Conservation (phyloP, 2,329 filamentous ascomycete genomes). For the Penicillium griseofulvum region DNA sequence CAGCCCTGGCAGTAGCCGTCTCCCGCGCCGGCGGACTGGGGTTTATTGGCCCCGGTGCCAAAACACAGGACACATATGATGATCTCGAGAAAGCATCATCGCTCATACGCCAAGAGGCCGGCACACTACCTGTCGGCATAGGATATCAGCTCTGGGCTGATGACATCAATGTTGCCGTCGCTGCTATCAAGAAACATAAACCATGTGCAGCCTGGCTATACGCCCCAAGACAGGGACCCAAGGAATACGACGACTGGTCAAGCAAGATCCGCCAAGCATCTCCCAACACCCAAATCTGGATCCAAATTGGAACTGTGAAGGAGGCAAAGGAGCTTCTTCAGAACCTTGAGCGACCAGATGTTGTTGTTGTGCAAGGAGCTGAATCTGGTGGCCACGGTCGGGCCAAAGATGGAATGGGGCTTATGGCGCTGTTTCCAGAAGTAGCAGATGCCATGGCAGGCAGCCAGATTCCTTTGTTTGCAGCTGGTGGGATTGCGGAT, state of each 20-base stretch:
- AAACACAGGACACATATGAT: constrained; percentile 29
- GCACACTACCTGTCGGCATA: constrained; percentile 39
- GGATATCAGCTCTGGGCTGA: constrained; percentile 45
- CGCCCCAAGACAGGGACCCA: constrained; percentile 32
- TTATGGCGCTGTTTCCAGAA: constrained; percentile 54
- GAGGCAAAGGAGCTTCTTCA: constrained; percentile 48
- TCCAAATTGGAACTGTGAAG: constrained; percentile 54
- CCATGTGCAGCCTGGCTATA: constrained; percentile 47
- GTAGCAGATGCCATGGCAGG: constrained; percentile 44
- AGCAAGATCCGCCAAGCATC: constrained; percentile 42
- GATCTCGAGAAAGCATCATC: constrained; percentile 35
- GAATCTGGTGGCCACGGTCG: constrained; percentile 58
- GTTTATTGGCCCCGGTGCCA: constrained; percentile 58
- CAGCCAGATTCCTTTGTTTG: constrained; percentile 47
- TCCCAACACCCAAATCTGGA: constrained; percentile 52
- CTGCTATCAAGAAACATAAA: constrained; percentile 33
- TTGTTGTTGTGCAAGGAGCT: constrained; percentile 54
- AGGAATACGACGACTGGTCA: constrained; percentile 49
- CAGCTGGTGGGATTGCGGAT: constrained; percentile 55
- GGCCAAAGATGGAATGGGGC: constrained; percentile 45
- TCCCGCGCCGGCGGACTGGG: constrained; percentile 56
- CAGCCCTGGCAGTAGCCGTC: constrained; percentile 59
- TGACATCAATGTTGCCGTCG: constrained; percentile 31
- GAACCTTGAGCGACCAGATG: constrained; percentile 46
- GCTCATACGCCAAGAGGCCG: constrained; percentile 19